phyloP scores from a whole-genome alignment of 176 grass and related monocot species.

The Rhynchospora breviuscula region DNA sequence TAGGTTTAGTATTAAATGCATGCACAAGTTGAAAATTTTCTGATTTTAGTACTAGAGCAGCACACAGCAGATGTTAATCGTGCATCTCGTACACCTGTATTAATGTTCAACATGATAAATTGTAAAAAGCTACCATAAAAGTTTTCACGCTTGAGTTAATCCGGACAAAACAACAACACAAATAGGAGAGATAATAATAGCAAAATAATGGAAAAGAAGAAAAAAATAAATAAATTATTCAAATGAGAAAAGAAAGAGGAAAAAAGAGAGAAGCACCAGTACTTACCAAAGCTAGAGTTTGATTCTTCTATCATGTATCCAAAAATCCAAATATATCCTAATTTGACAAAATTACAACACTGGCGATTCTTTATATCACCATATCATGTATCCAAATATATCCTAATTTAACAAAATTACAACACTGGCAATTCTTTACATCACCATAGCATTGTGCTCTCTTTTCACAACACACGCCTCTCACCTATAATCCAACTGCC shows the following conservation, averaged over 20 bases:
- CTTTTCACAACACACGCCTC: neutral
- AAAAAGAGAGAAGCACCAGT: neutral
- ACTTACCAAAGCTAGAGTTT: neutral
- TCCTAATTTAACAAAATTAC: constrained; percentile 29
- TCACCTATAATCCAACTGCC: constrained; percentile 14
- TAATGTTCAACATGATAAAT: neutral
- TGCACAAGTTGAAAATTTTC: neutral
- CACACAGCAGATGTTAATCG: neutral
- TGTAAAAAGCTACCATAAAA: neutral
- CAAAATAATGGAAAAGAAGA: neutral
- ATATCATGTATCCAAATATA: neutral
- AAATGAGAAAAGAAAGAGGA: neutral
- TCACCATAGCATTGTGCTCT: neutral
- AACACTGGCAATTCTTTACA: constrained; percentile 11
- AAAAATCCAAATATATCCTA: constrained; percentile 7
- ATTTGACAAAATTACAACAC: constrained; percentile 26
- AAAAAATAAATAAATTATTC: neutral
- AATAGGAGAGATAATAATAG: neutral
- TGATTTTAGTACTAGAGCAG: neutral
- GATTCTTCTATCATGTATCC: neutral
- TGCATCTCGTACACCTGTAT: neutral
- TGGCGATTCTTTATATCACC: constrained; percentile 4
- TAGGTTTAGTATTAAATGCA: constrained; percentile 16
- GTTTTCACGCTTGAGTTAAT: neutral
- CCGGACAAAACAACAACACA: neutral